Base-by-base conservation (phyloP, 139 green algal genomes). In the Coccomyxa sp. region DNA sequence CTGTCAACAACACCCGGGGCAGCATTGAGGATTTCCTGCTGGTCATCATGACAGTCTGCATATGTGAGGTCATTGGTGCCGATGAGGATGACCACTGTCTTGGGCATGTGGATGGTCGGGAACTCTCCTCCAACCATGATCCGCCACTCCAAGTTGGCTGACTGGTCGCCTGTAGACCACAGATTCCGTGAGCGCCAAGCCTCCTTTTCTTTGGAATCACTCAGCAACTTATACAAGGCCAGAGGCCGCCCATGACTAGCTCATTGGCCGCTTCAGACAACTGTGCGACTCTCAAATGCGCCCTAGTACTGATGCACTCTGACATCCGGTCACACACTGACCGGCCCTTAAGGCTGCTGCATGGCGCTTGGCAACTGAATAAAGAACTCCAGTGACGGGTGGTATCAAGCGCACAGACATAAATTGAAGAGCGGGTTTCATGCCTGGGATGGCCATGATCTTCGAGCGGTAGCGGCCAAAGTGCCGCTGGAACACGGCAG, bases 11-110 rank as follows among this genome's bases (percentile, higher is more conserved):
- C 31, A n/a, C 71, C 71, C 27, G 10, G 10, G 23, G n/a, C 71
- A n/a, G 71, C 71, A 10, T n/a, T n/a, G 14, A 77, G 71, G 27
- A 77, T 31, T 25, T 31, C 71, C 14, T 77, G 27, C 27, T 30
- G 23, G 14, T 25, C 31, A 16, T 77, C 27, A 31, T 51, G 23
- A 12, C 71, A 77, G 27, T 77, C 71, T 31, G 71, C 71, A 38
- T 77, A 31, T 25, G 27, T 77, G 14, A 77, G 71, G 71, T 77
- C 71, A 38, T 77, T 77, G 71, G 71, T 77, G 23, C 71, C 71
- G 27, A 77, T 77, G 14, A 77, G 25, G 1, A 77, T 31, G 27
- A 77, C 71, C 71, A 38, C 71, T 18, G n/a, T 31, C 27, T 77
- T 77, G 28, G 71, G 71, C 71, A 77, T 31, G 12, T 77, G 71